These are phyloP conservation scores for Mycotypha africana DNA, from an alignment of 371 early-diverging fungal species.

Conservation along the genomic window DNA sequence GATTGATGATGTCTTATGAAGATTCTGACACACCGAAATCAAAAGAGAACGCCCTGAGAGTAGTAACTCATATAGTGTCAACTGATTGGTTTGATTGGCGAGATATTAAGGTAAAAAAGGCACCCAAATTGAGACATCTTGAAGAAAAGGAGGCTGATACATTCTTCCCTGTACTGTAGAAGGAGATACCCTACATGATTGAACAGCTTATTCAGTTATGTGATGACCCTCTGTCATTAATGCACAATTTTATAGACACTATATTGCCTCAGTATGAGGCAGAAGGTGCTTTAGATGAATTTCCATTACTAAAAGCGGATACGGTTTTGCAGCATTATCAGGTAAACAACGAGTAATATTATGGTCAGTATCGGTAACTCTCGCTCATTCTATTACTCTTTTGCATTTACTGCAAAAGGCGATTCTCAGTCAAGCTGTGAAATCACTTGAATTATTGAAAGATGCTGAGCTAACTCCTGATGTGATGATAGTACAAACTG, in stretches of 20 bases:
- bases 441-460: conserved; percentile 30
- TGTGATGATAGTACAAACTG: conserved; percentile 27
- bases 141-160: no score
- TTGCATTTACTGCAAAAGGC: conserved; percentile 35
- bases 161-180: no score
- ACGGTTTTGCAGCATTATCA: conserved; percentile 51
- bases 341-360: no score
- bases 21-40: neutral
- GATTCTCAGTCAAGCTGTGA: conserved; percentile 46
- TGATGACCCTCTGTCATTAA: conserved; percentile 29
- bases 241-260: conserved; percentile 38
- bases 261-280: conserved; percentile 41
- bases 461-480: conserved; percentile 32
- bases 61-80: conserved; percentile 18
- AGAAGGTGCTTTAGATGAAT: conserved; percentile 26
- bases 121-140: no score
- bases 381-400: neutral
- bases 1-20: conserved; percentile 21
- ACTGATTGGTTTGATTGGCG: conserved; percentile 40
- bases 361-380: no score
- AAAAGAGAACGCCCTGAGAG: conserved; percentile 12
- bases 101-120: conserved; percentile 35
- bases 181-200: no score
- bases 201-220: conserved; percentile 46
- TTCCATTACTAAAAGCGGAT: conserved; percentile 45